phyloP scores from a whole-genome alignment of 2,329 filamentous ascomycete species.

The Talaromyces albobiverticillius region DNA sequence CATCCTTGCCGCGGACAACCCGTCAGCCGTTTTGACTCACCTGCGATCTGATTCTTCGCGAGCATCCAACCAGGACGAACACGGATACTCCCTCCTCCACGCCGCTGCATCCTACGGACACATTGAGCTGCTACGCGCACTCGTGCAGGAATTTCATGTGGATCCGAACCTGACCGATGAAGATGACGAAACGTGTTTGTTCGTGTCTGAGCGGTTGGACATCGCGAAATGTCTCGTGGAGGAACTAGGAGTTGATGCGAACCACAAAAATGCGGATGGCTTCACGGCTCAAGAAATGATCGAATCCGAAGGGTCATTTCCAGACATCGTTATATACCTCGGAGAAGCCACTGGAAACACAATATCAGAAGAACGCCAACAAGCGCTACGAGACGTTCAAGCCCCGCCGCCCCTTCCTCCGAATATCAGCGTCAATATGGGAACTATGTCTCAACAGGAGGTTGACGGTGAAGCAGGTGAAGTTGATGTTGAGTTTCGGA shows the following conservation, averaged over 20 bases:
- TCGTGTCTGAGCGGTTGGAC: conserved; percentile 78
- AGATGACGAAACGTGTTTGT: conserved; percentile 91
- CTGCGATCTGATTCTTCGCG: conserved; percentile 72
- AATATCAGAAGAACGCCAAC: conserved; percentile 21
- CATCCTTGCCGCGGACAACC: conserved; percentile 79
- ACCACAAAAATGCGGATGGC: conserved; percentile 68
- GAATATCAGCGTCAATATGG: conserved; percentile 74
- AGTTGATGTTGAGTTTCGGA: conserved; percentile 77
- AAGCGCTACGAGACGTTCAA: conserved; percentile 34
- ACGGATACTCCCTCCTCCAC: conserved; percentile 92
- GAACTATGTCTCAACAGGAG: conserved; percentile 63
- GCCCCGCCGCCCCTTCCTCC: conserved; percentile 65
- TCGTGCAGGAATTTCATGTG: conserved; percentile 74
- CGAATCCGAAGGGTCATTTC: conserved; percentile 72
- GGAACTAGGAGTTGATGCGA: conserved; percentile 70
- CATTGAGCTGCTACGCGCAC: conserved; percentile 69
- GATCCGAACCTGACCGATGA: conserved; percentile 81
- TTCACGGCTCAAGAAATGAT: conserved; percentile 80
- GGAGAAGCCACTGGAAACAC: conserved; percentile 35
- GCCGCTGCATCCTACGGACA: conserved; percentile 93
- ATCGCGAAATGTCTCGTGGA: conserved; percentile 78
- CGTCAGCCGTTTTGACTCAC: conserved; percentile 67
- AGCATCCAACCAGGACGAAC: conserved; percentile 76
- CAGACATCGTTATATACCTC: conserved; percentile 72
- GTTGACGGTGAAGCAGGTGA: conserved; percentile 58